Base-by-base conservation (phyloP, 106 monocot genomes). In the Acorus calamus region DNA sequence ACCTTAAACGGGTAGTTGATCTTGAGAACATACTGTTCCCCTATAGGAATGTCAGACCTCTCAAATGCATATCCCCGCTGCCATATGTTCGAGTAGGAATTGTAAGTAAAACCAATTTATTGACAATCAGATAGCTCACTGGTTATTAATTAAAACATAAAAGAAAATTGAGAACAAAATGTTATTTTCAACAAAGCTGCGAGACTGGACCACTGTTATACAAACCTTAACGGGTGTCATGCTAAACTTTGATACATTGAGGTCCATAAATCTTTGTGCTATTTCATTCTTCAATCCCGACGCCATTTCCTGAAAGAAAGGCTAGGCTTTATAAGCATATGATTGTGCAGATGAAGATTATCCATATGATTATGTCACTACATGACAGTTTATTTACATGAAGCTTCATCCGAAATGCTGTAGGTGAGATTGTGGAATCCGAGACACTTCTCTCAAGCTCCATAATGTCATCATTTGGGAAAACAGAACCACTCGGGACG, bases 51-150 rank as follows among this genome's bases (percentile, higher is more conserved):
- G 79, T 96, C 85, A 69, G 56, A 71, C 56, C 87, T 63, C 42
- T 96, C 96, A 76, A 87, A 96, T 53, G 91, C 87, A 82, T 96
- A 96, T 14, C 76, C 74, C 66, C 96, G 76, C 96, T 96, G 76
- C 28, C 72, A 51, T 49, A 57, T 42, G 6, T 50, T 7, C 49
- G 65, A 60, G 45, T 63, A 53, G n/a, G 57, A 62, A 11, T 3
- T 13, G 44, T 49, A 70, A 61, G 28, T 28, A 28, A 28, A 28
- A 28, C 28, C 28, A 28, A 28, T 0, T 28, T 28, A 28, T 28
- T 28, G 28, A 28, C 28, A 28, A 28, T 28, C 28, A 28, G 28
- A 28, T 28, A 28, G 28, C 1, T 28, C 28, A 28, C 28, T 28
- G 0, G 28, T 28, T 28, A 28, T 28, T 28, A 28, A 28, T 28